Base-by-base conservation (phyloP, 352 stramenopile genomes). In the Globisporangium heterothallicum region DNA sequence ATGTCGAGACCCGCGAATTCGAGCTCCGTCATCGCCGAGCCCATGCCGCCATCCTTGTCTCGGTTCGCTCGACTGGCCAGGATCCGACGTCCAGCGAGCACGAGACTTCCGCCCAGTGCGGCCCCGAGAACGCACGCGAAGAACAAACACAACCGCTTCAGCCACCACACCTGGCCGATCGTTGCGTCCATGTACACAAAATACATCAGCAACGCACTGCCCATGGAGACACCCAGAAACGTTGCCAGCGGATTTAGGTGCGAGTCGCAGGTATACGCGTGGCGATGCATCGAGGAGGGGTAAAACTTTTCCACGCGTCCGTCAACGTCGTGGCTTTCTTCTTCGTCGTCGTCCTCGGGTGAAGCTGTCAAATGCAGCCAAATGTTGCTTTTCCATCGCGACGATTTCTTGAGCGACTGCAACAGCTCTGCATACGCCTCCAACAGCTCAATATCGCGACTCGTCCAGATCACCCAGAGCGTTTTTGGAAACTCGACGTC, bases 381-480 rank as follows among this genome's bases (percentile, higher is more conserved):
- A 14, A 86, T 42, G 14, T 69, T 71, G 47, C 60, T 73, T 42
- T 75, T 74, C 71, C 70, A 86, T 45, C 42, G 60, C 9, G 60
- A 57, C 5, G 56, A 78, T 13, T 59, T 47, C 8, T 68, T 68
- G n/a, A 84, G 53, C n/a, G 59, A 58, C 53, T 73, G 57, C 13
- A 83, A 43, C n/a, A 86, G 35, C 47, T 78, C 66, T 7, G 56
- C 59, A 43, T 81, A 59, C 14, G 62, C 61, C 21, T 74, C 64
- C 21, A 81, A 27, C 5, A 85, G 58, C 49, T 75, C 63, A 41
- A 74, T 42, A 30, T 82, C 65, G 48, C 74, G 71, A 38, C 74
- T 69, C 8, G 70, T 74, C 74, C 74, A 86, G 43, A 82, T 27
- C 7, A 86, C 29, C 70, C 70, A 86, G 25, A 84, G 27, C 18